Percentiles rank a stretch among this genome's conserved stretches.
Conservation (phyloP, 352 stramenopile species). For the Globisporangium echinulatum region DNA sequence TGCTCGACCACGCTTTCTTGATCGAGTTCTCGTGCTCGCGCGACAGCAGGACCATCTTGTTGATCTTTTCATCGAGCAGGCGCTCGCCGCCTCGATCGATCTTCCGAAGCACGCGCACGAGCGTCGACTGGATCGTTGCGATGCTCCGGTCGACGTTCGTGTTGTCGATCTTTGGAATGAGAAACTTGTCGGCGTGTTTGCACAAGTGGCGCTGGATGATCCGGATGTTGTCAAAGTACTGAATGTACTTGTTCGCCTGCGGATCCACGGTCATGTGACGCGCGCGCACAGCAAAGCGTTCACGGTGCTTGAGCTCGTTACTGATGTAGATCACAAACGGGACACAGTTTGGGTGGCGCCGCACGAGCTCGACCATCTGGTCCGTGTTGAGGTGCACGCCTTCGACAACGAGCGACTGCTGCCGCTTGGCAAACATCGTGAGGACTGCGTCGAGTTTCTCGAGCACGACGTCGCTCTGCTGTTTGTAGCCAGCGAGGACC, state of each 20-base stretch:
- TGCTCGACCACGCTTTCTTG: conserved; percentile 86
- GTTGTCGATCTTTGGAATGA: conserved; percentile 89
- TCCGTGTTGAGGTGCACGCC: conserved; percentile 84
- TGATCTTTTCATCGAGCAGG: conserved; percentile 68
- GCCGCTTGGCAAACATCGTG: conserved; percentile 79
- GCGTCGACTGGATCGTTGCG: conserved; percentile 78
- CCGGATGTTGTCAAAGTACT: conserved; percentile 88
- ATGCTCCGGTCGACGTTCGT: conserved; percentile 86
- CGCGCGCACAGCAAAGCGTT: conserved; percentile 77
- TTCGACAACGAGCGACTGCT: conserved; percentile 82
- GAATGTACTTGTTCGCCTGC: conserved; percentile 89
- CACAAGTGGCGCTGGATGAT: conserved; percentile 84
- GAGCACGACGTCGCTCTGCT: conserved; percentile 76
- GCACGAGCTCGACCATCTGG: conserved; percentile 72
- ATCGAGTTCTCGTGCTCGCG: conserved; percentile 83
- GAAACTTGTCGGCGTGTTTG: conserved; percentile 75
- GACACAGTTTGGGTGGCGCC: conserved; percentile 76
- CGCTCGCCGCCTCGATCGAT: conserved; percentile 67
- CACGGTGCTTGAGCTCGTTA: conserved; percentile 84
- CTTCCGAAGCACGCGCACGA: conserved; percentile 78
- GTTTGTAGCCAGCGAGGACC: conserved; percentile 73
- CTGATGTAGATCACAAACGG: conserved; percentile 89
- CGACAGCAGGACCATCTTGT: conserved; percentile 82
- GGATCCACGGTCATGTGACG: conserved; percentile 87
- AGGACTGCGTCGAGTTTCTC: conserved; percentile 80